These are phyloP conservation scores for Serendipita indica DNA, from an alignment of 768 basidiomycete genomes.

Conservation along the genomic window DNA sequence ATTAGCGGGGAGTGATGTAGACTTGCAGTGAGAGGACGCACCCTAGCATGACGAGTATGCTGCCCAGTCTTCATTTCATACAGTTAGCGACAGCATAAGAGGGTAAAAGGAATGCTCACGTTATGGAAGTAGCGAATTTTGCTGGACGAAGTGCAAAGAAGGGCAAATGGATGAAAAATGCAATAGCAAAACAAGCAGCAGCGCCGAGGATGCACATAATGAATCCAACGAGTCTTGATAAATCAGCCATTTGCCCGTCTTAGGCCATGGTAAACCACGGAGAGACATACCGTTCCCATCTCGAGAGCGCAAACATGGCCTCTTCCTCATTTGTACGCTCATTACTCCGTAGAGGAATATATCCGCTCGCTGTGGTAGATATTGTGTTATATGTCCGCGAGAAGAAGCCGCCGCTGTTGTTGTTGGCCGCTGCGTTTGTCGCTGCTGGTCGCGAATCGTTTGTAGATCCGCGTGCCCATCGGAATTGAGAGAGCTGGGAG, in stretches of 20 bases:
- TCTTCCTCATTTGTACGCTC: constrained; percentile 89
- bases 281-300: constrained; percentile 72
- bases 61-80: constrained; percentile 47
- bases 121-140: constrained; percentile 86
- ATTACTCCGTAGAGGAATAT: constrained; percentile 70
- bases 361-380: constrained; percentile 45
- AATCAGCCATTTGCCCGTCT: background rate
- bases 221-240: constrained; percentile 69
- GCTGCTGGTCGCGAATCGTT: constrained; percentile 42
- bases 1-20: background rate
- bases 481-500: constrained; percentile 64
- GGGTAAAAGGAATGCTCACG: constrained; percentile 27
- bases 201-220: constrained; percentile 80
- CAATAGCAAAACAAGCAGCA: constrained; percentile 82
- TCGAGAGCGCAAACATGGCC: constrained; percentile 79
- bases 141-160: constrained; percentile 57
- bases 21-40: constrained; percentile 24
- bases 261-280: too few species aligned
- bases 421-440: constrained; percentile 26
- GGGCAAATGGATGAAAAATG: constrained; percentile 64
- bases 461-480: constrained; percentile 61
- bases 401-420: constrained; percentile 45
- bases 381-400: constrained; percentile 77
- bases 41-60: constrained; percentile 93
- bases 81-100: constrained; percentile 9